Percentiles rank a stretch among this genome's conserved stretches.
Conservation (phyloP, 345 rosid species). For the Barbarea vulgaris region DNA sequence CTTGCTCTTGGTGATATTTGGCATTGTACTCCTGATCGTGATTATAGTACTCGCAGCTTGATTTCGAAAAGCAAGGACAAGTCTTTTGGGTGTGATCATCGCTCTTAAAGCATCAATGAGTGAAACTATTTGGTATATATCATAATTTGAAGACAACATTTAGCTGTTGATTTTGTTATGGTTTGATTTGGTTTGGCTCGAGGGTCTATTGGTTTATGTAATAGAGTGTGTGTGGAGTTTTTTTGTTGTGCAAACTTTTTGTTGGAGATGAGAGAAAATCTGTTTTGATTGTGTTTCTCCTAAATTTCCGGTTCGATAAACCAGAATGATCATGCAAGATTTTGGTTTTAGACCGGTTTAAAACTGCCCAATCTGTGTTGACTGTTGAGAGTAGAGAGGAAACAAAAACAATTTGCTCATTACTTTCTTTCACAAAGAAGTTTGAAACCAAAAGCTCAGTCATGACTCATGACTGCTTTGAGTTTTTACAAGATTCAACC, state of each 20-base stretch:
- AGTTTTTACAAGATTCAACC: slow-evolving; percentile 19
- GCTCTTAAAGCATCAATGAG: slow-evolving; percentile 16
- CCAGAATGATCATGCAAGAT: not conserved
- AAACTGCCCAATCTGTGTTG: not conserved
- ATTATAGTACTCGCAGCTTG: slow-evolving; percentile 78
- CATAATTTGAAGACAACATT: slow-evolving; percentile 12
- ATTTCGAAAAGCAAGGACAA: slow-evolving; percentile 28
- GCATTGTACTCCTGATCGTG: slow-evolving; percentile 85
- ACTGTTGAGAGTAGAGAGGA: not conserved
- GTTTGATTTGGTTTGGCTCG: slow-evolving; percentile 1
- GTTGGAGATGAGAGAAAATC: slow-evolving; percentile 25
- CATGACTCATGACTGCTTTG: slow-evolving; percentile 17
- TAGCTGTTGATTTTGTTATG: slow-evolving; percentile 32
- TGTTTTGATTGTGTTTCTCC: slow-evolving; percentile 16
- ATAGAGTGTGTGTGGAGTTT: not conserved
- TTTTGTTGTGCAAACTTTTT: slow-evolving; percentile 38
- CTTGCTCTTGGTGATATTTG: slow-evolving; percentile 95
- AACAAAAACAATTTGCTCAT: not conserved
- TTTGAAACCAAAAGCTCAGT: slow-evolving; percentile 4
- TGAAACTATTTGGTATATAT: slow-evolving; percentile 30
- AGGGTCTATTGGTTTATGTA: slow-evolving; percentile 19
- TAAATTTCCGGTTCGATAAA: slow-evolving; percentile 6
- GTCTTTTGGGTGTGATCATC: slow-evolving; percentile 14
- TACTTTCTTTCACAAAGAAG: not conserved
- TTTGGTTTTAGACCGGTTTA: slow-evolving; percentile 9